Evolutionary conservation across 1,284 basidiomycete species (phyloP), one percentile per base, ranked within the genome.

Genomic region (Cryptococcus sp.): DNA sequence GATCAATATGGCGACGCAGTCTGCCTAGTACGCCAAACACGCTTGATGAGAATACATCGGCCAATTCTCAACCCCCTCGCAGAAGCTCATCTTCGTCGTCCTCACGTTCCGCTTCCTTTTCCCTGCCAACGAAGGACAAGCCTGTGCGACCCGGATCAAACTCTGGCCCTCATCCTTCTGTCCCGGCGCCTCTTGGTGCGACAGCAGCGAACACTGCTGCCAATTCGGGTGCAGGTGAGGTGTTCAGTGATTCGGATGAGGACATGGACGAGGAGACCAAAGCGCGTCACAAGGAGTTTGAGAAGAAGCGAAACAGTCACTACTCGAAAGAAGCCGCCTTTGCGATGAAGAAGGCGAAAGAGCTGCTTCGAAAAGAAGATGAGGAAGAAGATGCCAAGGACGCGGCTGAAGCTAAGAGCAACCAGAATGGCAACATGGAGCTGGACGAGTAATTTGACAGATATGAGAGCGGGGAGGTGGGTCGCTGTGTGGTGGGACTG

Each of bases 211-310:
- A 72, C 40, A 72, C 72, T 49, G 76, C 76, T 63, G 75, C 75
- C 1, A 61, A 70, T 34, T 69, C 70, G 48, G 77, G 76, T 54
- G 64, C 73, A 1, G 69, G 68, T 3, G 66, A 62, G 25, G 74
- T 74, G 46, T 71, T 78, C 50, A 66, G 63, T 54, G 83, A 88
- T 46, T 88, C 89, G 67, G 80, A 84, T 54, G 89, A 92, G 65
- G 88, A 89, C 71, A 87, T 91, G 87, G 89, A 92, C 72, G 87
- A 89, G 78, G 90, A 92, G 91, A 88, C 89, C 58, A 86, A 85
- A 54, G 88, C 84, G 46, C 91, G 91, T 76, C 89, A 91, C 71
- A 87, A 85, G 26, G 91, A 84, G 46, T 94, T 94, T 72, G 81
- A 92, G 55, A 84, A 85, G 67, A 90, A 89, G 56, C 84, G 91